These are phyloP conservation scores for Suhomyces canberraensis DNA, from an alignment of 805 yeast genomes.

Conservation along the genomic window DNA sequence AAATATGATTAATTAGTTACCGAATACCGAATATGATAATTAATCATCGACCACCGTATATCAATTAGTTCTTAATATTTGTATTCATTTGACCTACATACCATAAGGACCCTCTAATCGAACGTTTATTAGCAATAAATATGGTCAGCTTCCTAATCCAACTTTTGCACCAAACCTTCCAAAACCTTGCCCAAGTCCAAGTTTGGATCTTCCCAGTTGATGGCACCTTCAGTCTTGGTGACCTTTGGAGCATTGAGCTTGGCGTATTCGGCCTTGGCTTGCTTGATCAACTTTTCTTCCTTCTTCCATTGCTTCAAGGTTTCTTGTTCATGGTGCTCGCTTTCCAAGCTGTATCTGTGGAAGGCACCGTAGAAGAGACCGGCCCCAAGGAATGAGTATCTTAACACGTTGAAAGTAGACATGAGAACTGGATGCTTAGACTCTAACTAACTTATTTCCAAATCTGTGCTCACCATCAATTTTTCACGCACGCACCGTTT, in stretches of 20 bases:
- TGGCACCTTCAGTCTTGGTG: slow-evolving; percentile 37
- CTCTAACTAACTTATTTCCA: too few relatives aligned
- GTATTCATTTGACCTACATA: too few relatives aligned
- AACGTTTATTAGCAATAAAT: neutral
- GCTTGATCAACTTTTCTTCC: slow-evolving; percentile 71
- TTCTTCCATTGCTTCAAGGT: slow-evolving; percentile 58
- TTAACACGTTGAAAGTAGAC: slow-evolving; percentile 64
- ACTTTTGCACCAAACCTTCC: slow-evolving; percentile 60
- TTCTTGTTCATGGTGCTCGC: slow-evolving; percentile 55
- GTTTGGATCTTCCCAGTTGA: slow-evolving; percentile 85
- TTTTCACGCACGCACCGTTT: slow-evolving; percentile 1
- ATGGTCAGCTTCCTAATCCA: slow-evolving; percentile 23
- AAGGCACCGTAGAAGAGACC: slow-evolving; percentile 87
- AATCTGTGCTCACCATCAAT: too few relatives aligned
- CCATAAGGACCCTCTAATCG: too few relatives aligned
- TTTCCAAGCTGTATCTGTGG: slow-evolving; percentile 70
- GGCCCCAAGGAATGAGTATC: slow-evolving; percentile 87
- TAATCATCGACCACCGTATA: too few relatives aligned
- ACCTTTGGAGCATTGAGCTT: slow-evolving; percentile 49
- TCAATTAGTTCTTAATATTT: too few relatives aligned
- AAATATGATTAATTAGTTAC: too few relatives aligned
- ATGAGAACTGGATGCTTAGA: too few relatives aligned
- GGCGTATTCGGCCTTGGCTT: slow-evolving; percentile 88
- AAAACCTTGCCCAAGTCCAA: slow-evolving; percentile 76
- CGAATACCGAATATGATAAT: too few relatives aligned